Evolutionary conservation across 2,329 filamentous ascomycete species (phyloP).

Genomic region (Pseudocercospora vitis): DNA sequence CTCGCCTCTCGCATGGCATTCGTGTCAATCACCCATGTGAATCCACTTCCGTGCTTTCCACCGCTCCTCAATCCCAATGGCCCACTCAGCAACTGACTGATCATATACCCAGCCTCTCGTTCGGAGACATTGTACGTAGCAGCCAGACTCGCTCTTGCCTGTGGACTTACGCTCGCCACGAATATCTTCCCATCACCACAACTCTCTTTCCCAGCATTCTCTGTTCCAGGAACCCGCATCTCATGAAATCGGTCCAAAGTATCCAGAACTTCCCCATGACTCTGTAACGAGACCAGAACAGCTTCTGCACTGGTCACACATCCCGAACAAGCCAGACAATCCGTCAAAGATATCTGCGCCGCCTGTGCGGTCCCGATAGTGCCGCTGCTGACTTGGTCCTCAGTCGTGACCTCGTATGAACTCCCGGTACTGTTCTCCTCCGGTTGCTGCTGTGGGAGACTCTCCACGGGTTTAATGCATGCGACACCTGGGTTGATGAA

Average conservation of each 20-base stretch:
- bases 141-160: slow-evolving; percentile 84
- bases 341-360: slow-evolving; percentile 91
- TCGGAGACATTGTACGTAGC: slow-evolving; percentile 77
- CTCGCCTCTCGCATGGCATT: slow-evolving; percentile 79
- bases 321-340: slow-evolving; percentile 95
- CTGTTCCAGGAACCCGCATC: slow-evolving; percentile 21
- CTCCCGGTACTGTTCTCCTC: slow-evolving; percentile 45
- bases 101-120: slow-evolving; percentile 74
- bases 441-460: slow-evolving; percentile 66
- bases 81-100: slow-evolving; percentile 75
- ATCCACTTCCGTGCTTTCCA: slow-evolving; percentile 71
- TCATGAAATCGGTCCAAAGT: slow-evolving; percentile 65
- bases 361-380: slow-evolving; percentile 64
- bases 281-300: slow-evolving; percentile 92
- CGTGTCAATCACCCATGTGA: slow-evolving; percentile 88
- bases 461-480: slow-evolving; percentile 97
- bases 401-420: slow-evolving; percentile 84
- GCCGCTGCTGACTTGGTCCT: slow-evolving; percentile 65
- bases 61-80: slow-evolving; percentile 66
- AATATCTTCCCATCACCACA: slow-evolving; percentile 68
- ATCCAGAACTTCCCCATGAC: slow-evolving; percentile 83
- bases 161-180: slow-evolving; percentile 88
- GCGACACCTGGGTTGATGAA: slow-evolving; percentile 97
- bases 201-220: slow-evolving; percentile 16
- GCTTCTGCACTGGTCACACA: slow-evolving; percentile 97